These are phyloP conservation scores for Tephrocybe sp. DNA, from an alignment of 768 basidiomycete species.

Conservation along the genomic window DNA sequence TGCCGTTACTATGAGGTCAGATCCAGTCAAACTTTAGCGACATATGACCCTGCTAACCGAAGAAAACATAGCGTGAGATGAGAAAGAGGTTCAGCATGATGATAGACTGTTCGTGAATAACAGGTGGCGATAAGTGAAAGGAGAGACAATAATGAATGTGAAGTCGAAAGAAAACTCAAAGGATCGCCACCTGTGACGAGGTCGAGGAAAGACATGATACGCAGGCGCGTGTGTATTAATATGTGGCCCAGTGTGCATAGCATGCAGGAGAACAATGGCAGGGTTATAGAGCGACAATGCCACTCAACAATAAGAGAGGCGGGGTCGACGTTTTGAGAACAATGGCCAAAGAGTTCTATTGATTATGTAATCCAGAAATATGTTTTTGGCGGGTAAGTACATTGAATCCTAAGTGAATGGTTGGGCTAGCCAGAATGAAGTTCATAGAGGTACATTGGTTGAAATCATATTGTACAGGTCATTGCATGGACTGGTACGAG, in stretches of 20 bases:
- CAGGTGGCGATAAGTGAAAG: conserved; percentile 8
- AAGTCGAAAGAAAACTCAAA: conserved; percentile 2
- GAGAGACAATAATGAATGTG: conserved; percentile 8
- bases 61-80: conserved; percentile 53
- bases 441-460: not conserved
- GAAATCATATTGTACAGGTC: conserved; percentile 8
- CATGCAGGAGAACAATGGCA: conserved; percentile 5
- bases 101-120: conserved; percentile 7
- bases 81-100: conserved; percentile 54
- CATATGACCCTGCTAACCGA: conserved; percentile 45
- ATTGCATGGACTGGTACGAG: not conserved
- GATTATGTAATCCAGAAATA: too few species aligned
- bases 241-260: not conserved
- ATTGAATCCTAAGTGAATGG: too few species aligned
- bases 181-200: conserved; percentile 20
- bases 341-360: too few species aligned
- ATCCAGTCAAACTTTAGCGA: not conserved
- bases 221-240: not conserved
- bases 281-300: not conserved
- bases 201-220: conserved; percentile 1
- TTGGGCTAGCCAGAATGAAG: too few species aligned
- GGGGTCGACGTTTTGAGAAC: not conserved
- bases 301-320: conserved; percentile 3
- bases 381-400: too few species aligned
- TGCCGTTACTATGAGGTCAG: conserved; percentile 17